Conservation (phyloP, 148 eudicot species). For the Silene conica region DNA sequence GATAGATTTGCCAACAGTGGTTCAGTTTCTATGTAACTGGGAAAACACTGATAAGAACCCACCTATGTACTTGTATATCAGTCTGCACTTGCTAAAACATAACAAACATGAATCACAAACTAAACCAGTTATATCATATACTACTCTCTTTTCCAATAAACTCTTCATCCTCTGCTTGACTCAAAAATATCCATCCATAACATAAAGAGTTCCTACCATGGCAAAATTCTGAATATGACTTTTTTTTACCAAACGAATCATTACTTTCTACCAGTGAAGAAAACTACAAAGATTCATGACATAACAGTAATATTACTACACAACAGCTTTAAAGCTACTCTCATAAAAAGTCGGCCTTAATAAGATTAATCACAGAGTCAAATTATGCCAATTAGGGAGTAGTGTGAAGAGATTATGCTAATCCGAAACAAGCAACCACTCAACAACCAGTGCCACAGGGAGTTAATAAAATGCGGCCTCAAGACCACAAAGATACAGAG, state of each 20-base stretch:
- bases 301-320: too few relatives aligned
- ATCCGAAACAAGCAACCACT: not conserved
- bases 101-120: not conserved
- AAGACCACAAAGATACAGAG: not conserved
- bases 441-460: not conserved
- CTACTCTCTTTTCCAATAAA: not conserved
- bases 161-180: not conserved
- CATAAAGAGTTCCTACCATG: not conserved
- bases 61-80: not conserved
- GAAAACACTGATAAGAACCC: not conserved
- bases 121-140: not conserved
- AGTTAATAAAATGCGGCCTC: too few relatives aligned
- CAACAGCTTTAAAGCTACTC: too few relatives aligned
- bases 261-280: too few relatives aligned
- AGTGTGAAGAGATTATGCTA: not conserved
- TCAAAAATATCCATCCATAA: conserved; percentile 1
- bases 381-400: not conserved
- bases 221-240: not conserved
- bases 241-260: too few relatives aligned
- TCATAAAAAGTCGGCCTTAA: not conserved
- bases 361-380: not conserved
- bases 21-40: not conserved
- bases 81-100: not conserved
- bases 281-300: too few relatives aligned
- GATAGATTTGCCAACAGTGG: not conserved